Evolutionary conservation across 306 rosid species (phyloP).

Genomic region (Vicia faba): DNA sequence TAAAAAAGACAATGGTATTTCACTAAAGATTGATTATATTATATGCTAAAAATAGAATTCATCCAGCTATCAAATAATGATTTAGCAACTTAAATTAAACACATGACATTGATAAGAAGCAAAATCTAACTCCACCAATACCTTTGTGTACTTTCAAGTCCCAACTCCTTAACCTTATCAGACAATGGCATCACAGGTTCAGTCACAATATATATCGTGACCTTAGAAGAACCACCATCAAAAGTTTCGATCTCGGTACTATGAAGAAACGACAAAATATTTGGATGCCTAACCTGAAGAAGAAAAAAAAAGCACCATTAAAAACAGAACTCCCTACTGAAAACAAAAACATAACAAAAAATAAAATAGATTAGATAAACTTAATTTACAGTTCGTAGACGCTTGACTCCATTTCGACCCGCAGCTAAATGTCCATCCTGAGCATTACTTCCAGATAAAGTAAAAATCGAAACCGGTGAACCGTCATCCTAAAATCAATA

Average conservation of each 20-base stretch:
- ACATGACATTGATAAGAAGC: background rate
- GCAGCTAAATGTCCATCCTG: conserved; percentile 95
- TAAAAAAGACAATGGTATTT: too few species aligned
- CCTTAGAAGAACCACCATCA: conserved; percentile 74
- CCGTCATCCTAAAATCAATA: conserved; percentile 76
- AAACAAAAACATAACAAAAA: background rate
- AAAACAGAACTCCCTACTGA: background rate
- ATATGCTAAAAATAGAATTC: conserved; percentile 1
- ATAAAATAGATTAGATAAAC: conserved; percentile 14
- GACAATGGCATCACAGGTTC: conserved; percentile 94
- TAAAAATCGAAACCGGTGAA: conserved; percentile 80
- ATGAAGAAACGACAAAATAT: conserved; percentile 94
- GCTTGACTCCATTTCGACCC: conserved; percentile 93
- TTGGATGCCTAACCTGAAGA: conserved; percentile 98
- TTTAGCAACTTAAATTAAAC: conserved; percentile 35
- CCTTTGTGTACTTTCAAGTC: conserved; percentile 89
- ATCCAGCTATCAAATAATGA: background rate
- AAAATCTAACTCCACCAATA: conserved; percentile 40
- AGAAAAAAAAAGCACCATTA: conserved; percentile 11
- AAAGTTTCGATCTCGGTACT: conserved; percentile 78
- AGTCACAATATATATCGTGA: conserved; percentile 86
- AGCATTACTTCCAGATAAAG: conserved; percentile 79
- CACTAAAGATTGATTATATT: background rate
- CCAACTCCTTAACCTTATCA: conserved; percentile 82
- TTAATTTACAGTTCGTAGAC: conserved; percentile 67